Evolutionary conservation across 2,329 filamentous ascomycete genomes (phyloP).

Genomic region (Cercospora sesami): DNA sequence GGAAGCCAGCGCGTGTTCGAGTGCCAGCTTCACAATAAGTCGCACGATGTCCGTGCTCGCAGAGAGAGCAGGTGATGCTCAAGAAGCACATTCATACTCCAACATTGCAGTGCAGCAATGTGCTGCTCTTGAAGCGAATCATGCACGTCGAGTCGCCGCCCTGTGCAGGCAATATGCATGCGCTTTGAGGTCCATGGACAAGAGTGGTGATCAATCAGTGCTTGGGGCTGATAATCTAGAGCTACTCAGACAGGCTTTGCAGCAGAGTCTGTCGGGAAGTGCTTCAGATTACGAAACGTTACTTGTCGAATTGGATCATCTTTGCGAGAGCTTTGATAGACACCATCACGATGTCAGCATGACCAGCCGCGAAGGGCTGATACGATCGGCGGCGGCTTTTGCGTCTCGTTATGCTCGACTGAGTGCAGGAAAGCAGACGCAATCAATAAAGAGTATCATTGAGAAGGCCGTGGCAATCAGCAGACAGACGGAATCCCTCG

Average conservation of each 20-base stretch:
- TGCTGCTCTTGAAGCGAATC: conserved; percentile 19
- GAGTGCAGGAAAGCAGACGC: conserved; percentile 25
- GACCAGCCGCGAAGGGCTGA: conserved; percentile 4
- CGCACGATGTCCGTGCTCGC: conserved; percentile 27
- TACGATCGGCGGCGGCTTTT: conserved; percentile 29
- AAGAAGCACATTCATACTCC: conserved; percentile 21
- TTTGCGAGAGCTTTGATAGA: conserved; percentile 12
- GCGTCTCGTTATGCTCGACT: conserved; percentile 33
- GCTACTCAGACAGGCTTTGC: conserved; percentile 14
- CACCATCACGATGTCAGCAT: not conserved
- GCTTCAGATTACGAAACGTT: conserved; percentile 33
- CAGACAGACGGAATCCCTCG: conserved; percentile 26
- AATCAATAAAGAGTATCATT: conserved; percentile 26
- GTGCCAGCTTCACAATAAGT: conserved; percentile 15
- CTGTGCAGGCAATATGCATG: not conserved
- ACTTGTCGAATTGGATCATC: conserved; percentile 25
- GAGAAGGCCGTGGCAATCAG: conserved; percentile 23
- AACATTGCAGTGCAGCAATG: conserved; percentile 18
- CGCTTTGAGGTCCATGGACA: not conserved
- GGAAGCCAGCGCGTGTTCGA: not conserved
- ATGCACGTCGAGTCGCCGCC: conserved; percentile 25
- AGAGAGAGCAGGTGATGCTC: conserved; percentile 16
- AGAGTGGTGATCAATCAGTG: not conserved
- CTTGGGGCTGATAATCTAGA: conserved; percentile 2
- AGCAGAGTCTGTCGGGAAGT: conserved; percentile 27